Evolutionary conservation across 106 monocot genomes (phyloP), one percentile per base, ranked within the genome.

Genomic region (Apostasia shenzhenica): DNA sequence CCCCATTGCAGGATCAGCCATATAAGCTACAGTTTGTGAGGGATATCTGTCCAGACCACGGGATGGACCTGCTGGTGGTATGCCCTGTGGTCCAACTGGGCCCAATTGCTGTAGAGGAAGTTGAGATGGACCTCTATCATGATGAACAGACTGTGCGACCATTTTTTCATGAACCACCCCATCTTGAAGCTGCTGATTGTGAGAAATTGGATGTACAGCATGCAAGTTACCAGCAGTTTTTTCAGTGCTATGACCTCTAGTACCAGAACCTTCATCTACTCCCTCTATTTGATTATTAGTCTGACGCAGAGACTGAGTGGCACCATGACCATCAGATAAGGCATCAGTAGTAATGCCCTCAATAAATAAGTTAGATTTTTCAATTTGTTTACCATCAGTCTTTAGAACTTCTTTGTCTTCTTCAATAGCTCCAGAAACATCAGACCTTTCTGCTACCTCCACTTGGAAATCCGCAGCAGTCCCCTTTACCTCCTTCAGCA

Each of bases 91-190:
- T 3, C 69, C 74, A 46, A 70, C 74, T 59, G 73, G 42, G 8
- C 66, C 63, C 6, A 59, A 48, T 7, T 70, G 73, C 26, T 68
- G 85, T 13, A 55, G 55, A 43, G 60, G 69, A 42, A 59, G 59
- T 54, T 81, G 70, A 13, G 78, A 51, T 61, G 60, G 46, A 67
- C 55, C 71, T 66, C 56, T 66, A 12, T 79, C 76, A 49, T 65
- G 57, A 63, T 77, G 63, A 54, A 70, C 75, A 62, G 75, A 66
- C 41, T 65, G 75, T 4, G 55, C 43, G 61, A 75, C 56, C 41
- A 55, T 47, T 52, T 39, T 72, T 14, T 69, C 77, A 64, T 77
- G 59, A 53, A 68, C 39, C 43, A 43, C 48, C 48, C 8, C 48
- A 63, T 45, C 62, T 14, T 37, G 48, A 2, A 47, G 45, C n/a